Base-by-base conservation (phyloP, 1,284 basidiomycete genomes). In the Papiliotrema flavescens region DNA sequence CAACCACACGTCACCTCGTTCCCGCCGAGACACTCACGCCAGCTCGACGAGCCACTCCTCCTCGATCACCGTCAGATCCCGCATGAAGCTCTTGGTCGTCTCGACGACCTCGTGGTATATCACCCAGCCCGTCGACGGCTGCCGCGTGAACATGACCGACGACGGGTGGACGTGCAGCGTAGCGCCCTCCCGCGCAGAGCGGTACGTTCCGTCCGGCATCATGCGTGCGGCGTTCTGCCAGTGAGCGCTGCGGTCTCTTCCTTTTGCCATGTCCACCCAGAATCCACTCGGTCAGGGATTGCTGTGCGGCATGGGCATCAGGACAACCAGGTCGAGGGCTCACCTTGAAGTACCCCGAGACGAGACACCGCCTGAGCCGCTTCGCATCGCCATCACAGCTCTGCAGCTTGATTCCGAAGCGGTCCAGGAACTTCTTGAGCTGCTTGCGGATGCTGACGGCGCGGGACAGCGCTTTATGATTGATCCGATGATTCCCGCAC, bases 51-150 rank as follows among this genome's bases (percentile, higher is more conserved):
- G 67, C 81, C 80, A 82, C 45, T 81, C 80, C 54, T 78, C 73
- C 39, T 80, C 78, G 28, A 82, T 74, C 7, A 80, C 78, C 0
- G 80, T 81, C 19, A 83, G 53, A 60, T 83, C 82, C 43, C 80
- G 65, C 74, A 83, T 82, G 62, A 81, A 82, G 24, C 72, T 86
- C 75, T 95, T 97, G 61, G 90, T 93, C 0, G 95, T 97, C 74
- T 97, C 92, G 64, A 95, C 85, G 75, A 98, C 87, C 72, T 98
- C 94, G 70, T 96, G 91, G 69, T 88, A 98, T 22, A 98, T 80
- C 6, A 98, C 90, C 90, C 91, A 98, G 11, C 89, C 89, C 0
- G 87, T 87, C 17, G 84, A 81, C 1, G 95, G 89, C 64, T 89
- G 90, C 37, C 96, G 81, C 2, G 92, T 96, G 71, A 98, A 98